Evolutionary conservation across 495 filamentous ascomycete species (phyloP).

Genomic region (Aspergillus heteromorphus): DNA sequence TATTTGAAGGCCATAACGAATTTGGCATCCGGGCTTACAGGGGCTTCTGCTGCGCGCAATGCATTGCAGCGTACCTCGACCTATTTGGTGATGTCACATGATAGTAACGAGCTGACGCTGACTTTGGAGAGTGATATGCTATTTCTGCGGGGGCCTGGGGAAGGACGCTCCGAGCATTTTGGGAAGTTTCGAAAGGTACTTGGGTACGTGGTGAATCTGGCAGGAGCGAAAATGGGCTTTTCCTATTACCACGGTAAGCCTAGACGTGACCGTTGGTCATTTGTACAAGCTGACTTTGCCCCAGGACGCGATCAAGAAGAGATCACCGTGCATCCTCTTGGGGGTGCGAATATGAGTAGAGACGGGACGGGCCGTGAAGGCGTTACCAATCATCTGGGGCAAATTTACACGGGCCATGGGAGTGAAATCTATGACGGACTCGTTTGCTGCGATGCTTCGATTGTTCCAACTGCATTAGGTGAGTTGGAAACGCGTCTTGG

Average conservation of each 20-base stretch:
- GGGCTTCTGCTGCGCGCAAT: slow-evolving; percentile 52
- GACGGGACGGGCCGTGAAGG: slow-evolving; percentile 53
- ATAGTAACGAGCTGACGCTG: slow-evolving; percentile 58
- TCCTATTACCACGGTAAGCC: slow-evolving; percentile 11
- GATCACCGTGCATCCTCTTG: slow-evolving; percentile 65
- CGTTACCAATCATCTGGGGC: slow-evolving; percentile 59
- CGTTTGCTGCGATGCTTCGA: slow-evolving; percentile 57
- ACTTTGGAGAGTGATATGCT: slow-evolving; percentile 47
- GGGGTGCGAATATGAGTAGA: slow-evolving; percentile 58
- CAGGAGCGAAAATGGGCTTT: slow-evolving; percentile 10
- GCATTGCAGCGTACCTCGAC: slow-evolving; percentile 55
- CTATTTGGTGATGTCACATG: slow-evolving; percentile 69
- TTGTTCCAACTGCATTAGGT: slow-evolving; percentile 59
- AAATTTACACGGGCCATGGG: slow-evolving; percentile 51
- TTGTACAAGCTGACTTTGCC: no score
- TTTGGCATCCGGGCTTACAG: slow-evolving; percentile 47
- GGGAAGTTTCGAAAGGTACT: not conserved
- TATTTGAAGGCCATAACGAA: slow-evolving; percentile 42
- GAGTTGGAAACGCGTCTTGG: not conserved
- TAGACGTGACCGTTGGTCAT: not conserved
- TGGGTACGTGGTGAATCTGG: not conserved
- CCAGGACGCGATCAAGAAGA: slow-evolving; percentile 39
- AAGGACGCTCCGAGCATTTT: slow-evolving; percentile 4
- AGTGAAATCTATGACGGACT: slow-evolving; percentile 50
- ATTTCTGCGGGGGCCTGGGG: slow-evolving; percentile 1